Conservation (phyloP, 495 filamentous ascomycete species). For the Delitschia confertaspora region DNA sequence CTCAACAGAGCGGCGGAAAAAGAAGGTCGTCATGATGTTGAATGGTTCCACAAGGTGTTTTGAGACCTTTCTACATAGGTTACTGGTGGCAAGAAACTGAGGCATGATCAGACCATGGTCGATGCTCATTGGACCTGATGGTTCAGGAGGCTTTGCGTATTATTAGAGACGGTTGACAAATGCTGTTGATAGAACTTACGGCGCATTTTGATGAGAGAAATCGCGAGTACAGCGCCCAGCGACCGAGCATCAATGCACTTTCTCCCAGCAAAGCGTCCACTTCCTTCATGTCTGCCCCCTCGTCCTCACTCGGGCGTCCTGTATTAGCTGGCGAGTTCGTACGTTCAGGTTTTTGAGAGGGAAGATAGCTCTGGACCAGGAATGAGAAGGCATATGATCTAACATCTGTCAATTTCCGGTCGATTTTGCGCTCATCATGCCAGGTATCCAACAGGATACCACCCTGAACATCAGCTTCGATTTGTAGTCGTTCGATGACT, state of each 20-base stretch:
- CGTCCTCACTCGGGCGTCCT: conserved; percentile 59
- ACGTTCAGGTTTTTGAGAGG: conserved; percentile 44
- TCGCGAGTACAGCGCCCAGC: conserved; percentile 86
- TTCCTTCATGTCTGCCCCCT: conserved; percentile 91
- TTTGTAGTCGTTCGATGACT: conserved; percentile 86
- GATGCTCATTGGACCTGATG: conserved; percentile 11
- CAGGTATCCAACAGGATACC: conserved; percentile 94
- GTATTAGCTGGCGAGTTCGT: conserved; percentile 58
- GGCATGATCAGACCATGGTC: conserved; percentile 47
- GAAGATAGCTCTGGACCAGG: conserved; percentile 85
- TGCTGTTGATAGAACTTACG: conserved; percentile 40
- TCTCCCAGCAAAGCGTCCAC: conserved; percentile 80
- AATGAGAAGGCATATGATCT: conserved; percentile 97
- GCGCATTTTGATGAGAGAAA: conserved; percentile 79
- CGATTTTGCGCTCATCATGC: conserved; percentile 77
- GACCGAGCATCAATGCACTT: conserved; percentile 78
- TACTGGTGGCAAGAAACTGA: conserved; percentile 61
- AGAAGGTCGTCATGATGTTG: conserved; percentile 84
- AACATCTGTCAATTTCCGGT: conserved; percentile 81
- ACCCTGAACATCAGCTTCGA: conserved; percentile 95
- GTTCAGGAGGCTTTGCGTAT: conserved; percentile 27
- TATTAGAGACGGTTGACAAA: conserved; percentile 10
- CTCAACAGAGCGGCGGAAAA: conserved; percentile 90
- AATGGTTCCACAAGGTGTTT: conserved; percentile 67
- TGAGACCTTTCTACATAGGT: conserved; percentile 63